Conservation (phyloP, 2,329 filamentous ascomycete species). For the Fusarium odoratissimum region DNA sequence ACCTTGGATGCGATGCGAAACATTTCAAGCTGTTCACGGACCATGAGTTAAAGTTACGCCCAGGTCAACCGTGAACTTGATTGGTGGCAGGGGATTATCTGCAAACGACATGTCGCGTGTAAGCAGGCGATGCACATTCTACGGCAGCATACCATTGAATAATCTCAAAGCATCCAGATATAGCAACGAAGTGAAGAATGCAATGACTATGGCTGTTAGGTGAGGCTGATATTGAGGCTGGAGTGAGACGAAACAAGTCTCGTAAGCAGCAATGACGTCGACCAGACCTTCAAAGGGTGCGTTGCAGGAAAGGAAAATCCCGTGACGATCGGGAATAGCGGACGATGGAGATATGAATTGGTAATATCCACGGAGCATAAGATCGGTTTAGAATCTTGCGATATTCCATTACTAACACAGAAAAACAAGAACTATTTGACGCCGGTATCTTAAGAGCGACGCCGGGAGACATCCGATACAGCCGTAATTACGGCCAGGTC, state of each 20-base stretch:
- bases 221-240: slow-evolving; percentile 29
- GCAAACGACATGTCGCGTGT: slow-evolving; percentile 28
- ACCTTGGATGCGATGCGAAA: slow-evolving; percentile 14
- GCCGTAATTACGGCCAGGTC: slow-evolving; percentile 45
- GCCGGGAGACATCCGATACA: slow-evolving; percentile 34
- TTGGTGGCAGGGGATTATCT: background rate
- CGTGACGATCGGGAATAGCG: slow-evolving; percentile 23
- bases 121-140: slow-evolving; percentile 12
- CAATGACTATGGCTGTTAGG: background rate
- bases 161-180: slow-evolving; percentile 7
- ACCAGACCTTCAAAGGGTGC: slow-evolving; percentile 1
- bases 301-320: slow-evolving; percentile 7
- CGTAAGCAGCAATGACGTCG: slow-evolving; percentile 35
- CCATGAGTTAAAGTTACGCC: slow-evolving; percentile 16
- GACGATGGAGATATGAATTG: slow-evolving; percentile 8
- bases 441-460: background rate
- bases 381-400: slow-evolving; percentile 18
- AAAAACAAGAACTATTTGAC: slow-evolving; percentile 7
- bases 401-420: slow-evolving; percentile 2
- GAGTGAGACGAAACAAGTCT: slow-evolving; percentile 33
- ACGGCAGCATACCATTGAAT: background rate
- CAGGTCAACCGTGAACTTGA: background rate
- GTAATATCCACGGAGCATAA: slow-evolving; percentile 17
- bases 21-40: slow-evolving; percentile 25
- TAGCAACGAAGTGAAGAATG: slow-evolving; percentile 16